Percentiles rank a stretch among this genome's conserved stretches.
Evolutionary conservation across 176 grass and related monocot species (phyloP).

Genomic region (Zoysia pacifica): DNA sequence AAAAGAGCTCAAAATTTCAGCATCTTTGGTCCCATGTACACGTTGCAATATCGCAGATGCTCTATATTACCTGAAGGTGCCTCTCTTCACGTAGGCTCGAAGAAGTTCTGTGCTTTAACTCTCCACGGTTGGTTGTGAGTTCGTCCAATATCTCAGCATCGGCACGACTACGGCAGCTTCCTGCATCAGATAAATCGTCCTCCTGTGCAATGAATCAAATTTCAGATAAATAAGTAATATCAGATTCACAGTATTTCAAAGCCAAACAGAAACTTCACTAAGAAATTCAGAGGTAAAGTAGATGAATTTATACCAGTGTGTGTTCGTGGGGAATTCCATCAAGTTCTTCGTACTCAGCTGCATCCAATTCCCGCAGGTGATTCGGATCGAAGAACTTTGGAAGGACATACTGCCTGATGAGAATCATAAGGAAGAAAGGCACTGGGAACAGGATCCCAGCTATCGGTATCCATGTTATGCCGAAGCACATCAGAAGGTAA

Average conservation of each 20-base stretch:
- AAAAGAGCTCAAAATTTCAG: constrained; percentile 34
- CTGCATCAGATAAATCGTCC: constrained; percentile 38
- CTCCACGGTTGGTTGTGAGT: constrained; percentile 78
- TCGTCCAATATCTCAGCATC: constrained; percentile 88
- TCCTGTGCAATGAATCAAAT: constrained; percentile 34
- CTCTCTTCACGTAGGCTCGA: constrained; percentile 55
- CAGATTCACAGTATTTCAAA: not conserved
- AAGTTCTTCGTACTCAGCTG: constrained; percentile 92
- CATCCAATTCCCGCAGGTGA: constrained; percentile 71
- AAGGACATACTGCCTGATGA: constrained; percentile 72
- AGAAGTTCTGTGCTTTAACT: constrained; percentile 66
- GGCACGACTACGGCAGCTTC: constrained; percentile 36
- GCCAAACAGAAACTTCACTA: not conserved
- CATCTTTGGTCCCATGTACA: not conserved
- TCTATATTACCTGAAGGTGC: constrained; percentile 59
- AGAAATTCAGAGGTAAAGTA: not conserved
- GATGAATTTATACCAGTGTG: constrained; percentile 42
- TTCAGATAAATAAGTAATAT: not conserved
- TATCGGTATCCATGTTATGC: constrained; percentile 92
- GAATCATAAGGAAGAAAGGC: constrained; percentile 89
- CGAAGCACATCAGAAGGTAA: constrained; percentile 85
- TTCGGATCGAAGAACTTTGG: constrained; percentile 76
- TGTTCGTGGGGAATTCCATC: constrained; percentile 44
- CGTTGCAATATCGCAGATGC: not conserved
- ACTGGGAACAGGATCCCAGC: constrained; percentile 83